Base-by-base conservation (phyloP, 179 eudicot species). In the Beta corolliflora region DNA sequence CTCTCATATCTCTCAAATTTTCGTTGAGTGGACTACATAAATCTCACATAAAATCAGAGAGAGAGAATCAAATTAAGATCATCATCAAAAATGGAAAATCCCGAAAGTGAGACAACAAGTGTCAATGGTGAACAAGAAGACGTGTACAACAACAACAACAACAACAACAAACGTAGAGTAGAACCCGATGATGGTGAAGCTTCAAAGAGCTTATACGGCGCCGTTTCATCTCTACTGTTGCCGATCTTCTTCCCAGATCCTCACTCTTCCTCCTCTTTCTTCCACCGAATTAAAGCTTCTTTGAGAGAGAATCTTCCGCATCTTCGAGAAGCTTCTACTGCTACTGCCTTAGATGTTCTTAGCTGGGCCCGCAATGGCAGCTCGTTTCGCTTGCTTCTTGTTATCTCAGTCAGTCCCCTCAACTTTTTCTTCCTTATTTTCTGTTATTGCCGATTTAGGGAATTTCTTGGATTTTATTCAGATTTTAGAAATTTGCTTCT, bases 371-470 rank as follows among this genome's bases (percentile, higher is more conserved):
- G 88, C 11, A 79, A 58, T 14, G 89, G 89, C 14, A 78, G 88
- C 80, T 86, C 91, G 66, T 89, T 94, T 53, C 93, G 98, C 14
- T 79, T 90, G 50, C 92, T 94, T 25, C 93, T 94, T 21, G 92
- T 94, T 70, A 56, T 93, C 21, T 91, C 95, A 31, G 98, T 94
- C 70, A 89, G 91, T 82, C 29, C 13, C 50, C 56, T 11, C 36
- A n/a, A n/a, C 23, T 41, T 4, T 5, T 59, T 29, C 0, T 5
- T 65, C 7, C 1, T 23, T 9, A 21, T 11, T 50, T 71, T 11
- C 9, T 67, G 45, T 5, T 5, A 14, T 19, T 0, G 36, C 36
- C 36, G 36, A 31, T 31, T 31, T 31, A 1, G 1, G 1, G 36
- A 31, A 31, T 31, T 31, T 31, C 36, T 48, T 48, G 9, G 3